phyloP scores from a whole-genome alignment of 108 stramenopile species.

The Chaetoceros muelleri region DNA sequence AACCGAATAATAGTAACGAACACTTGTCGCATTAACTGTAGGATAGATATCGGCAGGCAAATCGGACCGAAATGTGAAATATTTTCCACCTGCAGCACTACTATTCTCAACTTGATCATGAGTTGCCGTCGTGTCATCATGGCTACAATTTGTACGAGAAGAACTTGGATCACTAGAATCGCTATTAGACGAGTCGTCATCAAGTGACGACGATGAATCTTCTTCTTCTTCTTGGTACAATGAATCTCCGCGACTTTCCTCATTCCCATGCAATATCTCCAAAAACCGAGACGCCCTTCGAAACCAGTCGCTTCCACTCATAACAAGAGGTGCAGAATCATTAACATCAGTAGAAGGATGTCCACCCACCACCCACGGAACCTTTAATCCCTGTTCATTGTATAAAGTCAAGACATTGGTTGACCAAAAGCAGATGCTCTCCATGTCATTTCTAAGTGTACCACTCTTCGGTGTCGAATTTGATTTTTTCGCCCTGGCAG shows the following conservation, averaged over 20 bases:
- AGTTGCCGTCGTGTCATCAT: not conserved
- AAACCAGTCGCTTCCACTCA: not conserved
- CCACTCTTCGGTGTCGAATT: no score
- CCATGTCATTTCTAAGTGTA: slow-evolving; percentile 4
- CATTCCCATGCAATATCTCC: slow-evolving; percentile 2
- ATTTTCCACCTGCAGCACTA: not conserved
- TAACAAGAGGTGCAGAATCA: not conserved
- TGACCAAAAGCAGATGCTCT: slow-evolving; percentile 44
- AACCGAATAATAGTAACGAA: slow-evolving; percentile 37
- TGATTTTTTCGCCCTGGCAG: no score
- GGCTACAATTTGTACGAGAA: not conserved
- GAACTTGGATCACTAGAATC: not conserved
- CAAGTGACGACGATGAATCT: no score
- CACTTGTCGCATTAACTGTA: slow-evolving; percentile 17
- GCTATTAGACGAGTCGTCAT: no score
- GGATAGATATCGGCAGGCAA: slow-evolving; percentile 18
- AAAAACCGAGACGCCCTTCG: not conserved
- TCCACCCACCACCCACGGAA: slow-evolving; percentile 14
- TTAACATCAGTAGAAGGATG: slow-evolving; percentile 4
- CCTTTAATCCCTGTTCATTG: slow-evolving; percentile 20
- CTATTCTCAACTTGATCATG: not conserved
- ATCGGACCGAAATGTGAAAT: slow-evolving; percentile 42
- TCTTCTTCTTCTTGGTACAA: not conserved
- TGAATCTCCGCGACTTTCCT: no score
- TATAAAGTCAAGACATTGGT: slow-evolving; percentile 33